Evolutionary conservation across 164 flowering plant species (phyloP).

Genomic region (Saururus chinensis): DNA sequence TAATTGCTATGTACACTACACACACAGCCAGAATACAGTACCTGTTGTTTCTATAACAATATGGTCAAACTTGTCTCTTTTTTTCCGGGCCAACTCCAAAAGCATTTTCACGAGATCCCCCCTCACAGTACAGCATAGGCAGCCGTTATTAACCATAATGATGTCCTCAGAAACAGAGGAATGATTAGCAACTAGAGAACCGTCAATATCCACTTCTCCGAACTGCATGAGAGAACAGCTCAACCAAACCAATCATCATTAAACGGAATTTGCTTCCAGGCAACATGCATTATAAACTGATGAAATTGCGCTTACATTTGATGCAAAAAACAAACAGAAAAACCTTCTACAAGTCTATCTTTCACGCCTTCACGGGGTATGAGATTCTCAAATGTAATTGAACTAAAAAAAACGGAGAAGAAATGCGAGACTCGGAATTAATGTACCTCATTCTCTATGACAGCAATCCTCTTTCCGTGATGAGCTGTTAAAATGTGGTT

Average conservation of each 20-base stretch:
- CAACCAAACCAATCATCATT: not conserved
- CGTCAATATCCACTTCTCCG: conserved; percentile 98
- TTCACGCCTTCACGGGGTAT: too few relatives aligned
- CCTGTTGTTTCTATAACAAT: conserved; percentile 98
- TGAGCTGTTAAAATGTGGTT: conserved; percentile 83
- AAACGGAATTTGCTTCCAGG: not conserved
- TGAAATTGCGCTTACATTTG: not conserved
- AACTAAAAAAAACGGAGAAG: too few relatives aligned
- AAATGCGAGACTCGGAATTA: too few relatives aligned
- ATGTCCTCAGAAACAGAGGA: conserved; percentile 63
- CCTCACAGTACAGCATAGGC: conserved; percentile 89
- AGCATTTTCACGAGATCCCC: conserved; percentile 94
- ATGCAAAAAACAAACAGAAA: not conserved
- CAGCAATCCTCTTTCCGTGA: conserved; percentile 94
- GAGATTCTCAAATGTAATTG: too few relatives aligned
- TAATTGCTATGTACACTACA: too few relatives aligned
- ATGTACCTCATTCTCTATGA: conserved; percentile 92
- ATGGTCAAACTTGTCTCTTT: conserved; percentile 80
- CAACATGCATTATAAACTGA: too few relatives aligned
- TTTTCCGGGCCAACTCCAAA: conserved; percentile 59
- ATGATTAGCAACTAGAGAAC: conserved; percentile 89
- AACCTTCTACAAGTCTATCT: too few relatives aligned
- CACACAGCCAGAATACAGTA: conserved; percentile 14
- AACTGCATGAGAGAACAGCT: conserved; percentile 67
- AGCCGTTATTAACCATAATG: conserved; percentile 93